Base-by-base conservation (phyloP, 2,329 filamentous ascomycete genomes). In the Epichloe gansuensis region DNA sequence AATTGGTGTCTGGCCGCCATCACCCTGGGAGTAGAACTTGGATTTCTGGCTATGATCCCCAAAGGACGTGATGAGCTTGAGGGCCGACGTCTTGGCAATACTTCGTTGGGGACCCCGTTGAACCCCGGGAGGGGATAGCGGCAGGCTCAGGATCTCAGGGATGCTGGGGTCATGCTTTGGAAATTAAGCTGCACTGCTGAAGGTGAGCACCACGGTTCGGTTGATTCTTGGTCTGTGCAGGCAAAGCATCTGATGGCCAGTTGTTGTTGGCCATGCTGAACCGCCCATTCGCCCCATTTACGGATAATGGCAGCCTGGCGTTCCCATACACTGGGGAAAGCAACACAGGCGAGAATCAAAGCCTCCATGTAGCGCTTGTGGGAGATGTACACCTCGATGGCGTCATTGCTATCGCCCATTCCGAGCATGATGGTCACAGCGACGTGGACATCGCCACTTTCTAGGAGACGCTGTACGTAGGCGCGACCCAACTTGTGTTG, bases 321-420 rank as follows among this genome's bases (percentile, higher is more conserved):
- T 62, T 93, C 86, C 93, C 93, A 98, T 55, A 96, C 91, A 0
- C 77, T 73, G 0, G 91, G 90, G 61, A 85, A 89, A 28, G 86
- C 79, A 12, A 96, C 75, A 61, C 89, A 94, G 0, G 90, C 87
- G 58, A 98, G 76, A 13, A 98, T 79, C 35, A 97, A 76, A 2
- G 93, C 91, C 69, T 98, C 93, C 85, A 98, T 87, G 65, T 85
- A 95, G 62, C 85, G 84, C 66, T 85, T 89, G 58, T 93, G 89
- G 11, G 91, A 95, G 35, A 95, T 82, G 62, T 98, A 98, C 34
- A 96, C 86, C 67, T 98, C 93, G 55, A 98, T 91, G 0, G 93
- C 93, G 65, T 98, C 91, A 58, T 94, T 91, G 60, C 88, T 77
- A 63, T 97, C 91, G 2, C 91, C 91, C 68, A 98, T 82, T 13